Conservation (phyloP, 2,329 filamentous ascomycete species). For the Thielaviopsis ethacetica region DNA sequence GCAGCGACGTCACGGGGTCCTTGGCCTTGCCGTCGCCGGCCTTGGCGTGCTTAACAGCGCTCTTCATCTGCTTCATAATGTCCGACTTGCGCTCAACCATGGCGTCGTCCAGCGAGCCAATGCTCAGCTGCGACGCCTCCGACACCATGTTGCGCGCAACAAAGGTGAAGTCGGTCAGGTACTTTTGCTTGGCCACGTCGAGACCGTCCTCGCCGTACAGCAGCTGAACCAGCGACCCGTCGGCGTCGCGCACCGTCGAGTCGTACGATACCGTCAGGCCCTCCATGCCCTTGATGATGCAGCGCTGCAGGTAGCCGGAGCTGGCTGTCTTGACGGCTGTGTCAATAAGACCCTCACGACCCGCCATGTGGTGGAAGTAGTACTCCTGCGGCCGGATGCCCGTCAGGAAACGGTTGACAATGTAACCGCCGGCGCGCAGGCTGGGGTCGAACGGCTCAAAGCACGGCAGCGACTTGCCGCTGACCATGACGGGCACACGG, state of each 20-base stretch:
- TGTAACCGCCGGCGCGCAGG: constrained; percentile 79
- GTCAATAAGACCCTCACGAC: constrained; percentile 94
- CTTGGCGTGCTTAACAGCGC: constrained; percentile 56
- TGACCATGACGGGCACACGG: constrained; percentile 92
- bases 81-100: constrained; percentile 38
- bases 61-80: constrained; percentile 66
- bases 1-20: constrained; percentile 60
- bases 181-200: constrained; percentile 86
- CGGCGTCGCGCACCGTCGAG: constrained; percentile 81
- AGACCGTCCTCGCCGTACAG: constrained; percentile 92
- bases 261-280: constrained; percentile 86
- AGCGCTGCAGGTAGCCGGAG: constrained; percentile 90
- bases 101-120: constrained; percentile 33
- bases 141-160: constrained; percentile 73
- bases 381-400: constrained; percentile 95
- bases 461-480: constrained; percentile 86
- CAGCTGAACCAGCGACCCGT: constrained; percentile 88
- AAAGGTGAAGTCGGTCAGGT: constrained; percentile 81
- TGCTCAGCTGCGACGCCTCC: constrained; percentile 59
- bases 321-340: constrained; percentile 96
- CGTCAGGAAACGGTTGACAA: constrained; percentile 92
- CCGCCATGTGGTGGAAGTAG: constrained; percentile 99
- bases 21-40: constrained; percentile 38
- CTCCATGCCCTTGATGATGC: constrained; percentile 97
- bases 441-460: constrained; percentile 87